phyloP scores from a whole-genome alignment of 371 early-diverging fungal genomes.

The Mortierella sp. region DNA sequence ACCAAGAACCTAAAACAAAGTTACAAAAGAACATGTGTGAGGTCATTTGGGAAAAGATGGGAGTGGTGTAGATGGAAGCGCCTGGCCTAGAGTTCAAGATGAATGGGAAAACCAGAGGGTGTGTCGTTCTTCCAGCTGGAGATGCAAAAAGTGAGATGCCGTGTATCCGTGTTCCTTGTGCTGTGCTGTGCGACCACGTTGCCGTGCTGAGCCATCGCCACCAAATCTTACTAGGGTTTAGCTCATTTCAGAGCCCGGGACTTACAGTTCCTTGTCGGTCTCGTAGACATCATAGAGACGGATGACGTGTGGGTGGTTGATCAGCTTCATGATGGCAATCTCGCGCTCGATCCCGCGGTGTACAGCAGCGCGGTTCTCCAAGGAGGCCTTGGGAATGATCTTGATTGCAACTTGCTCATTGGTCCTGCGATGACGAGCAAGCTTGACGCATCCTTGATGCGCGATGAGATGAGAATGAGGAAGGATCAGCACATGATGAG shows the following conservation, averaged over 20 bases:
- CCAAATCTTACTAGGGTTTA: conserved; percentile 13
- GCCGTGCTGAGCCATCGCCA: conserved; percentile 5
- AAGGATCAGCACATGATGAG: not conserved
- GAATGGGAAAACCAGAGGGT: too few species aligned
- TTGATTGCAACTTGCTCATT: conserved; percentile 89
- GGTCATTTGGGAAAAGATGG: not conserved
- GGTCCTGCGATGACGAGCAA: conserved; percentile 80
- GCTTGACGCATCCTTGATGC: conserved; percentile 77
- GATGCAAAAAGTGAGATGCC: too few species aligned
- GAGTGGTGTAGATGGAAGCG: not conserved
- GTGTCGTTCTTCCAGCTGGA: too few species aligned
- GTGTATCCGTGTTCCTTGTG: too few species aligned
- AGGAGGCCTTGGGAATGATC: conserved; percentile 81
- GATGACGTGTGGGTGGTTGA: conserved; percentile 92
- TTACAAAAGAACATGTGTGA: not conserved
- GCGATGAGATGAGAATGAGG: not conserved
- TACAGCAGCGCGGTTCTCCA: conserved; percentile 67
- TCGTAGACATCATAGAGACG: conserved; percentile 92
- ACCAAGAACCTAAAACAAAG: conserved; percentile 81
- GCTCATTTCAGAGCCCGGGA: conserved; percentile 5
- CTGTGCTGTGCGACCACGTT: too few species aligned
- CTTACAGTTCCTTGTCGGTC: conserved; percentile 80
- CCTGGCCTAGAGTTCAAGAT: too few species aligned
- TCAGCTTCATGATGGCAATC: conserved; percentile 93
- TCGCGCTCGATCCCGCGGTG: conserved; percentile 91